Evolutionary conservation across 106 monocot genomes (phyloP).

Genomic region (Dioscorea dumetorum): DNA sequence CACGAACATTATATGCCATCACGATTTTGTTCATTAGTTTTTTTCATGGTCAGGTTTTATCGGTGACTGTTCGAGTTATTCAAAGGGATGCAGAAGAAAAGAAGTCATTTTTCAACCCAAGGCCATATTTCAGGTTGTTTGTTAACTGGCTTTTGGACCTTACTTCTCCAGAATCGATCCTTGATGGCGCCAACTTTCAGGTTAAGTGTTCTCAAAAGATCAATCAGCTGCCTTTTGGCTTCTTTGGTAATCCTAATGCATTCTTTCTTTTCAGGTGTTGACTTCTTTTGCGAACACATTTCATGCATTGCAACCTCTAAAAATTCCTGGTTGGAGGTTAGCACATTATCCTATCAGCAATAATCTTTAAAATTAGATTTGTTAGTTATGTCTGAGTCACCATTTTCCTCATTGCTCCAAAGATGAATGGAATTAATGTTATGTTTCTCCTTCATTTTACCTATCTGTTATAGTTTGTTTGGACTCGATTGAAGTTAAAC

Average conservation of each 20-base stretch:
- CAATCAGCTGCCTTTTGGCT: not conserved
- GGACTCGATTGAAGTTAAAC: no score
- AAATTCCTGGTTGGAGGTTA: conserved; percentile 87
- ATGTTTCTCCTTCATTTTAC: no score
- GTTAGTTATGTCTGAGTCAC: no score
- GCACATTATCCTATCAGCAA: not conserved
- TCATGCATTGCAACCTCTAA: conserved; percentile 83
- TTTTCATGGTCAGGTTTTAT: conserved; percentile 42
- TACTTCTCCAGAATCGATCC: conserved; percentile 43
- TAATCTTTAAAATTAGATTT: no score
- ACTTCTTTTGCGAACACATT: conserved; percentile 82
- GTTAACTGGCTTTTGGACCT: conserved; percentile 83
- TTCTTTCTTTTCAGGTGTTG: conserved; percentile 57
- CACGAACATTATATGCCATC: not conserved
- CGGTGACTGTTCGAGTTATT: conserved; percentile 44
- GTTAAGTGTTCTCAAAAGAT: conserved; percentile 16
- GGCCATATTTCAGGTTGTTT: conserved; percentile 91
- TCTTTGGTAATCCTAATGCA: not conserved
- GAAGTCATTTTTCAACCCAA: conserved; percentile 71
- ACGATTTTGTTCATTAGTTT: not conserved
- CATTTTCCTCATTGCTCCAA: no score
- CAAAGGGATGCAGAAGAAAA: conserved; percentile 90
- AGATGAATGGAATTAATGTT: no score
- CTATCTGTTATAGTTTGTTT: no score
- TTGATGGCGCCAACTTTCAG: conserved; percentile 66